Conservation (phyloP, 2,329 filamentous ascomycete species). For the Phaeoacremonium minimum region DNA sequence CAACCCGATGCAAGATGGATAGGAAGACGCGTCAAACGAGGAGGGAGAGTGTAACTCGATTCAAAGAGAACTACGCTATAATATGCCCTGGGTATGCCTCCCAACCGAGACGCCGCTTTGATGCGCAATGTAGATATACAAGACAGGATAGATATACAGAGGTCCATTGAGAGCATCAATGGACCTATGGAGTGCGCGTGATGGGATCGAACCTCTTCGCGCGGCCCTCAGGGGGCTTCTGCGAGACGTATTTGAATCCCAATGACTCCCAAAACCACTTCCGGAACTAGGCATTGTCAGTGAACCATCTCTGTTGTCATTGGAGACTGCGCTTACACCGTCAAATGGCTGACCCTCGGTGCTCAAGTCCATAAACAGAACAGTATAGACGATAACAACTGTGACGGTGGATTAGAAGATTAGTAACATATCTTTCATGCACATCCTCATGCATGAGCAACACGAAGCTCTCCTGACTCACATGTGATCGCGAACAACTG, state of each 20-base stretch:
- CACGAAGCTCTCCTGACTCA: conserved; percentile 36
- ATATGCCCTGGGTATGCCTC: conserved; percentile 8
- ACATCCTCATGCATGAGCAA: too few species aligned
- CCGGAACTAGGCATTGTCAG: conserved; percentile 13
- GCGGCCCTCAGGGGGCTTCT: too few species aligned
- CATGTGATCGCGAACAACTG: conserved; percentile 58
- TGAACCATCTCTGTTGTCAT: conserved; percentile 9
- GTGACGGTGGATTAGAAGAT: conserved; percentile 1
- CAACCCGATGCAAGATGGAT: too few species aligned
- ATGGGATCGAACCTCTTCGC: too few species aligned
- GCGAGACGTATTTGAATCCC: conserved; percentile 8
- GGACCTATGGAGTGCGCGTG: too few species aligned
- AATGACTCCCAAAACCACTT: conserved; percentile 15
- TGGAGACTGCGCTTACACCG: conserved; percentile 30
- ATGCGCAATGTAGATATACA: too few species aligned
- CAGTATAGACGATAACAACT: conserved; percentile 52
- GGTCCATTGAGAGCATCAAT: too few species aligned
- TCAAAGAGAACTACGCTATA: not conserved
- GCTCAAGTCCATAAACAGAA: conserved; percentile 59
- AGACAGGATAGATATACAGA: too few species aligned
- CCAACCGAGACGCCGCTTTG: conserved; percentile 8
- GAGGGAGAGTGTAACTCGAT: not conserved
- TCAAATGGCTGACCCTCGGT: conserved; percentile 43
- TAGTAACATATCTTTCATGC: too few species aligned
- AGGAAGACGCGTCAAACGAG: not conserved